phyloP scores from a whole-genome alignment of 176 grass and related monocot genomes.

The Raddia guianensis region DNA sequence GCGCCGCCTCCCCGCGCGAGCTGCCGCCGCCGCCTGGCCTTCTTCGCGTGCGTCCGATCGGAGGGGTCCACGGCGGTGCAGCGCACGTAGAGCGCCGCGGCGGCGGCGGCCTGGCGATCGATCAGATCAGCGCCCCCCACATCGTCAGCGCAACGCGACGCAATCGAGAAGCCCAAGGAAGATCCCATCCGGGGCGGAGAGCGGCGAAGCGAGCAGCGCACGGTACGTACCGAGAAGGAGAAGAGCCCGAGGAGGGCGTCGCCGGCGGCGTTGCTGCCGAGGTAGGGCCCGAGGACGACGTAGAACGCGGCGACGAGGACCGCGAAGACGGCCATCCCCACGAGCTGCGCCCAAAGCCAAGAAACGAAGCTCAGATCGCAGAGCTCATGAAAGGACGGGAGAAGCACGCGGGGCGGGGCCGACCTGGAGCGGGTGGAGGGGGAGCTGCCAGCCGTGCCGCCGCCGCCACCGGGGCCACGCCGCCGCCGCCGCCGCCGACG shows the following conservation, averaged over 20 bases:
- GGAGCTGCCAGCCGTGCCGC: constrained; percentile 87
- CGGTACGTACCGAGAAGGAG: constrained; percentile 60
- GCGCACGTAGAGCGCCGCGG: constrained; percentile 63
- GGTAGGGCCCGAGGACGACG: constrained; percentile 72
- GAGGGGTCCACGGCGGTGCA: constrained; percentile 87
- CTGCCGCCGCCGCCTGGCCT: constrained; percentile 44
- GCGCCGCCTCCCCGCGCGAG: constrained; percentile 36
- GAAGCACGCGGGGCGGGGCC: neutral
- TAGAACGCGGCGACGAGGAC: constrained; percentile 77
- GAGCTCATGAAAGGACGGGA: neutral
- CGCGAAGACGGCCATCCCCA: constrained; percentile 60
- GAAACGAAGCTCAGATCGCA: neutral
- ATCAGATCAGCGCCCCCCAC: neutral
- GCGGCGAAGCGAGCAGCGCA: too few relatives aligned
- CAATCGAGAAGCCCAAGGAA: neutral
- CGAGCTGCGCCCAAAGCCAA: constrained; percentile 51
- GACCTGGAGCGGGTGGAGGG: constrained; percentile 95
- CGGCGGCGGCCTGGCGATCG: constrained; percentile 45
- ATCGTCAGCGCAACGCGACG: neutral
- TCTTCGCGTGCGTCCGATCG: constrained; percentile 67
- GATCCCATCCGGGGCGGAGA: neutral
- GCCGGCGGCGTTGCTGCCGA: constrained; percentile 57
- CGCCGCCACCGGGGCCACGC: constrained; percentile 42
- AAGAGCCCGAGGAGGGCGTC: constrained; percentile 66
- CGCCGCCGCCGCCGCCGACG: constrained; percentile 1